Base-by-base conservation (phyloP, 2,329 filamentous ascomycete genomes). In the Plectosphaerella cucumerina region DNA sequence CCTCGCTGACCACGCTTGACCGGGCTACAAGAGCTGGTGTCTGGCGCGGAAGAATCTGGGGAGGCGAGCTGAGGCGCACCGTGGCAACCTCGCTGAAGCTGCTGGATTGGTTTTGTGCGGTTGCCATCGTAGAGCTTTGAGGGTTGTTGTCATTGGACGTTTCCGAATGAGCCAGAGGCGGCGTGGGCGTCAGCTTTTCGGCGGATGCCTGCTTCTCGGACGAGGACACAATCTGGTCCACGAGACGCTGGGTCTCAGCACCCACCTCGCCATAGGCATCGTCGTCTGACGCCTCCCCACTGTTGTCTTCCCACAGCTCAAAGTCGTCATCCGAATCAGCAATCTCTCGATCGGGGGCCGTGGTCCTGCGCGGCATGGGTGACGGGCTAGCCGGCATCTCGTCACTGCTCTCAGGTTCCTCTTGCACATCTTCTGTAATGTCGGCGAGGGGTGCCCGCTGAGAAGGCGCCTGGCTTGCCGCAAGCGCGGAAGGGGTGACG, bases 251-350 rank as follows among this genome's bases (percentile, higher is more conserved):
- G 0, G 55, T 57, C 12, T 57, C 56, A n/a, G 53, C 47, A 21
- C 56, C 56, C 10, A 55, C 49, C 10, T 35, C 50, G 6, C 55
- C 53, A 18, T 55, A 54, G 6, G 44, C 44, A 15, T 43, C 46
- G 17, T 48, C 43, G 21, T 48, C 45, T 5, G 41, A 22, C 4
- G 49, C 53, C 8, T 57, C 58, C 9, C 58, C 56, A 20, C 56
- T 53, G 14, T 51, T 37, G 4, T 57, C 53, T 10, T 56, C 54
- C 15, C 57, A 52, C 2, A 53, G 51, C 6, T 56, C 44, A 44
- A 60, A 47, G 6, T 75, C 74, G 11, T 72, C 74, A 35, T 80
- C 77, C 1, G 76, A 77, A 52, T 80, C 77, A 0, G 76, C 73
- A 26, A 80, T 78, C 51, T 78, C 74, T n/a, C 48, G 44, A 4